Percentiles rank a stretch among this genome's conserved stretches.
These are phyloP conservation scores for Fraxinus albicans DNA, from an alignment of 305 asterid species.

Conservation along the genomic window DNA sequence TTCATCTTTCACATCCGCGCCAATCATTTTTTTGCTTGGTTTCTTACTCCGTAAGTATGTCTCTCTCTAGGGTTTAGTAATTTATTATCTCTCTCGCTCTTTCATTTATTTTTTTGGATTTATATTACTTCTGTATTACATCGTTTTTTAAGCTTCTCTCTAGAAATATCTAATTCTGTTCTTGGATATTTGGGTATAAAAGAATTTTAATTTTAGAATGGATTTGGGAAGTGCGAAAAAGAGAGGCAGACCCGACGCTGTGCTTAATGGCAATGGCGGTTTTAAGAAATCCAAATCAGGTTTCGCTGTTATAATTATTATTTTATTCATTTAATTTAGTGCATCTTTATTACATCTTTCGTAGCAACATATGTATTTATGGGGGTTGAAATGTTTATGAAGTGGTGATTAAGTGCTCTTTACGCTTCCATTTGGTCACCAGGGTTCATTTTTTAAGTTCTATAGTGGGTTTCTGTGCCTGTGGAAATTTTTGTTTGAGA, in stretches of 20 bases:
- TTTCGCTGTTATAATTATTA: neutral
- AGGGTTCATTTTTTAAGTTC: neutral
- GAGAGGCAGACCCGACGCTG: neutral
- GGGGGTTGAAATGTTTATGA: neutral
- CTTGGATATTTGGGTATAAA: neutral
- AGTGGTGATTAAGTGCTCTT: neutral
- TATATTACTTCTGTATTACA: neutral
- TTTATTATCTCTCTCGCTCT: neutral
- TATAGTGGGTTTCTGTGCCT: neutral
- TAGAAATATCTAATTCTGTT: neutral
- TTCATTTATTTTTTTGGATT: neutral
- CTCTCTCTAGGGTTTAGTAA: neutral
- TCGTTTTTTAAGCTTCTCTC: neutral
- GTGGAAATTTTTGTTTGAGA: neutral
- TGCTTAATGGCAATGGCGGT: neutral
- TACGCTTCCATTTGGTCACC: neutral
- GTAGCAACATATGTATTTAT: neutral
- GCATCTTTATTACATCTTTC: neutral
- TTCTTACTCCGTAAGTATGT: neutral
- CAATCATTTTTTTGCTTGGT: neutral
- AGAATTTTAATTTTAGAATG: neutral
- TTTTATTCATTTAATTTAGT: neutral
- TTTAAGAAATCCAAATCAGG: neutral
- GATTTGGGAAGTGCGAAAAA: neutral
- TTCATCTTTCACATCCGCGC: neutral